Conservation (phyloP, 75 land plant species). For the Chamaecyparis obtusa region DNA sequence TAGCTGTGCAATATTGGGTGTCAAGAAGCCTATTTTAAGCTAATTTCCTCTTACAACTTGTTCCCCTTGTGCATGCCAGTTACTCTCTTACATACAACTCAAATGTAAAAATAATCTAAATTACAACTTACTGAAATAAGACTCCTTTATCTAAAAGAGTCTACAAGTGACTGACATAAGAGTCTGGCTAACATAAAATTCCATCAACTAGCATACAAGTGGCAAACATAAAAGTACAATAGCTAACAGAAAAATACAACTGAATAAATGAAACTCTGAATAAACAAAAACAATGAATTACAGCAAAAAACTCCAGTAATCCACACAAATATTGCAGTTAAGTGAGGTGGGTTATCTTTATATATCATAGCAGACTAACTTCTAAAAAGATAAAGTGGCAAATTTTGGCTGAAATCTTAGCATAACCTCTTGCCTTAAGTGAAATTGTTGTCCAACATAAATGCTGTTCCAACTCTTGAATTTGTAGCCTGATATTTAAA, state of each 20-base stretch:
- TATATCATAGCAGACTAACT: background rate
- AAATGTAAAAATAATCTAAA: too few species aligned
- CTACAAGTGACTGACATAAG: background rate
- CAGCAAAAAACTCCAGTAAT: background rate
- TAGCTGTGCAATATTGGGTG: background rate
- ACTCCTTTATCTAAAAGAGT: background rate
- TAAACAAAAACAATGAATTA: background rate
- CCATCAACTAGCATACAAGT: background rate
- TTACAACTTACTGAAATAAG: background rate
- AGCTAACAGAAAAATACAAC: background rate
- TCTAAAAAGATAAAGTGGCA: background rate
- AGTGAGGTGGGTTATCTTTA: background rate
- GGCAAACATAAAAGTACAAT: background rate
- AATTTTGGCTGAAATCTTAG: background rate
- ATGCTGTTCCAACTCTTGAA: background rate
- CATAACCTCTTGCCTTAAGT: background rate
- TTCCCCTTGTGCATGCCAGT: background rate
- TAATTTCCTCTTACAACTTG: background rate
- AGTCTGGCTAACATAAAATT: too few species aligned
- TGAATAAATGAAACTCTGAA: background rate
- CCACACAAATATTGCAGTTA: background rate
- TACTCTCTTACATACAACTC: too few species aligned
- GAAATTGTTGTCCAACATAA: too few species aligned
- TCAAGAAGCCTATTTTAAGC: background rate
- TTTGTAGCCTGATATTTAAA: background rate